Evolutionary conservation across 352 stramenopile species (phyloP).

Genomic region (Pythium pectinolyticum): DNA sequence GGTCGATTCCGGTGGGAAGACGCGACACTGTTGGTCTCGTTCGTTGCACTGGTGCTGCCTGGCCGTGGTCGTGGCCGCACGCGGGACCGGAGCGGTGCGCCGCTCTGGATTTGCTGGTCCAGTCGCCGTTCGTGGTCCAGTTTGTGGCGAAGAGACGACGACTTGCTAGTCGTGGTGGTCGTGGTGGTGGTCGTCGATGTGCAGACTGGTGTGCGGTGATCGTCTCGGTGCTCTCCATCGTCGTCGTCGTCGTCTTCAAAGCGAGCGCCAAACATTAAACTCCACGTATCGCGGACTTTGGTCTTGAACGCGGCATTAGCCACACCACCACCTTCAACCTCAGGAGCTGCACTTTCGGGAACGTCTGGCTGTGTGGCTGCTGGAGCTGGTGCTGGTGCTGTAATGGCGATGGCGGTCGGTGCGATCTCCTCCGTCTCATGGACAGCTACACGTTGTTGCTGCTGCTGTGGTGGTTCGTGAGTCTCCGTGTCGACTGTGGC

Average conservation of each 20-base stretch:
- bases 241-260: conserved; percentile 42
- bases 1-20: neutral
- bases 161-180: neutral
- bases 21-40: neutral
- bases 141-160: conserved; percentile 33
- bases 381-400: too few species aligned
- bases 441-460: too few species aligned
- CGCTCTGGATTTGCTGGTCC: conserved; percentile 39
- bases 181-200: neutral
- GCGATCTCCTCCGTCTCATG: too few species aligned
- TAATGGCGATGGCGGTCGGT: too few species aligned
- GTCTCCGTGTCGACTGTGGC: too few species aligned
- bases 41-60: neutral
- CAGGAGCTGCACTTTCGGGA: neutral
- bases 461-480: too few species aligned
- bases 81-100: neutral
- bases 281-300: conserved; percentile 45
- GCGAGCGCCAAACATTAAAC: conserved; percentile 53
- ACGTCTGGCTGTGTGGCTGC: too few species aligned
- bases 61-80: neutral
- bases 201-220: too few species aligned
- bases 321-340: too few species aligned
- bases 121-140: conserved; percentile 42
- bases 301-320: conserved; percentile 36
- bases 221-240: neutral